phyloP scores from a whole-genome alignment of 208 protist species.

The Vickermania ingenoplastis region DNA sequence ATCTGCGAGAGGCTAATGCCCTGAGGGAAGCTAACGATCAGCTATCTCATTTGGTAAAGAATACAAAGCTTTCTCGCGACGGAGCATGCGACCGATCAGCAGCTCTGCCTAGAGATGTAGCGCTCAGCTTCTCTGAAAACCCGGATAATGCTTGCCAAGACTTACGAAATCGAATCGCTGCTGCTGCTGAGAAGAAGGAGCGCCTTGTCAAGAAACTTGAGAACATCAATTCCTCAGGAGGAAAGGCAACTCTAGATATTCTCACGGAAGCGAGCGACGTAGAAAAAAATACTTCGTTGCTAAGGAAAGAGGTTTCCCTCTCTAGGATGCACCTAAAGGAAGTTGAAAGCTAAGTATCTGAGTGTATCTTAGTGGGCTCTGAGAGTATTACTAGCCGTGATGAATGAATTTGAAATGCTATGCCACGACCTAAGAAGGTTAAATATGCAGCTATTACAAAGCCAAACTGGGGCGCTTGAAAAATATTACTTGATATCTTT shows the following conservation, averaged over 20 bases:
- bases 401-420: too few species aligned
- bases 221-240: conserved; percentile 22
- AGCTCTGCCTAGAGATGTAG: conserved; percentile 32
- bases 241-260: not conserved
- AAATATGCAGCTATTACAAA: too few species aligned
- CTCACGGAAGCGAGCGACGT: not conserved
- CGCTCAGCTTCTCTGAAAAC: conserved; percentile 22
- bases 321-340: too few species aligned
- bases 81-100: conserved; percentile 26
- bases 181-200: conserved; percentile 36
- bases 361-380: too few species aligned
- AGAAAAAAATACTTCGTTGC: not conserved
- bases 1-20: conserved; percentile 37
- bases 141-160: conserved; percentile 44
- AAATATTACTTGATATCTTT: not conserved
- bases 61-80: conserved; percentile 46
- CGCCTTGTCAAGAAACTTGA: conserved; percentile 40
- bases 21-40: conserved; percentile 45
- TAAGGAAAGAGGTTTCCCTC: not conserved
- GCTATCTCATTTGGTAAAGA: conserved; percentile 30
- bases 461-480: not conserved
- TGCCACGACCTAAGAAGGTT: too few species aligned
- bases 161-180: conserved; percentile 53
- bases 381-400: too few species aligned
- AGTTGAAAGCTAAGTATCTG: too few species aligned